Percentiles rank a stretch among this genome's conserved stretches.
phyloP scores from a whole-genome alignment of 2,329 filamentous ascomycete species.

The Apiospora sp. region DNA sequence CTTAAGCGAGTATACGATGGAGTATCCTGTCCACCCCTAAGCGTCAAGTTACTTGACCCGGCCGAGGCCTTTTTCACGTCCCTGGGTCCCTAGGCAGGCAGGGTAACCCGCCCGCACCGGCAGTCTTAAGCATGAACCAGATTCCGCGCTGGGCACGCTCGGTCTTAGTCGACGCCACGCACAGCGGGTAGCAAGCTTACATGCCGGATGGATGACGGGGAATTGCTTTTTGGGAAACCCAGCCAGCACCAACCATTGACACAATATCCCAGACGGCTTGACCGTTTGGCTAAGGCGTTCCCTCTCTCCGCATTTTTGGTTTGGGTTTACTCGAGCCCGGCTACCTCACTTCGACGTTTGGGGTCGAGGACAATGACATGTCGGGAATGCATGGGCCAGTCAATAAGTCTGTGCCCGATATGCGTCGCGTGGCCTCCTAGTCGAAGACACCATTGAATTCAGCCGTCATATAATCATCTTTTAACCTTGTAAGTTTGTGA shows the following conservation, averaged over 20 bases:
- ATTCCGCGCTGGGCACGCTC: conserved; percentile 2
- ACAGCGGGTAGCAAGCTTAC: not conserved
- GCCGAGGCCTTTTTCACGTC: not conserved
- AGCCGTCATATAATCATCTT: conserved; percentile 10
- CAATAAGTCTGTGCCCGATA: conserved; percentile 20
- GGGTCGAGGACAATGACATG: conserved; percentile 15
- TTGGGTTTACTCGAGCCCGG: conserved; percentile 9
- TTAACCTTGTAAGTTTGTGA: conserved; percentile 19
- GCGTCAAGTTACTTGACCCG: conserved; percentile 6
- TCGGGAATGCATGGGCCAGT: conserved; percentile 15
- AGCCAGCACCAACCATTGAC: conserved; percentile 10
- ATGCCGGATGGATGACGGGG: conserved; percentile 15
- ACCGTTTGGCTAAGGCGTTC: conserved; percentile 31
- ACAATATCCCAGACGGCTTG: conserved; percentile 9
- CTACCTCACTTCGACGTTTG: conserved; percentile 19
- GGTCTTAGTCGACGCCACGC: conserved; percentile 4
- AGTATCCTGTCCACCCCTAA: not conserved
- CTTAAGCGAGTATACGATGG: conserved; percentile 18
- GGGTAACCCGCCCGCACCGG: not conserved
- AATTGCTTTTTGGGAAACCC: conserved; percentile 12
- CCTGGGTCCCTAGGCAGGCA: not conserved
- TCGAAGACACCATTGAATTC: conserved; percentile 18
- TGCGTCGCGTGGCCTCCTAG: conserved; percentile 20
- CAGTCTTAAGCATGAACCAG: not conserved
- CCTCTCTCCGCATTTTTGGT: conserved; percentile 23